Evolutionary conservation across 2,329 filamentous ascomycete species (phyloP), one percentile per base, ranked within the genome.

Genomic region (Fusarium albidum): DNA sequence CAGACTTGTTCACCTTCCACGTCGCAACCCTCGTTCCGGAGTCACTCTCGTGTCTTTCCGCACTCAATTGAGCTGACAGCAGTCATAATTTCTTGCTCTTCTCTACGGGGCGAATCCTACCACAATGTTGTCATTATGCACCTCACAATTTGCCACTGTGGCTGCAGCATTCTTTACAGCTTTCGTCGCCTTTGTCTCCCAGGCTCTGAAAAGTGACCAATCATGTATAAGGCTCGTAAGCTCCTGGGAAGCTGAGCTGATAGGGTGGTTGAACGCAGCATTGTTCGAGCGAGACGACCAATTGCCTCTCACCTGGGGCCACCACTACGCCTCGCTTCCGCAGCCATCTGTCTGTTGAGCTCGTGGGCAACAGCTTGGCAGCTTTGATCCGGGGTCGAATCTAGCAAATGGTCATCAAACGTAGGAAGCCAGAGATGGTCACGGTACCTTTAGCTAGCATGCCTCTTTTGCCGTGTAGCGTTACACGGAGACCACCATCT

Each of bases 371-470:
- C 41, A 48, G 25, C 40, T 48, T 48, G 28, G 29, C 37, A 57
- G 53, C 35, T 54, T n/a, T 46, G 53, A 43, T 48, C 43, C 21
- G 32, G n/a, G 33, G 25, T 14, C n/a, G 13, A 17, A 35, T 28
- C 41, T 46, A 32, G 33, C 57, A 57, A 61, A 57, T 60, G 31
- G 35, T 26, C 37, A 34, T 32, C 38, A 32, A 34, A 46, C 34
- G 31, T 35, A 45, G 31, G 35, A 45, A 61, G 29, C 14, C 17
- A 45, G 28, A 45, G 29, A 18, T 55, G 49, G 58, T 59, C 58
- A 61, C 49, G 57, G 53, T 61, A 61, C 49, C 57, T 59, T 41
- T 54, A 44, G 34, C 39, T 44, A 56, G 55, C 51, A 59, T 49
- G 48, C 43, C 48, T 46, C 45, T 34, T 44, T 61, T 39, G 41